Evolutionary conservation across 2,329 filamentous ascomycete genomes (phyloP).

Genomic region (Cladosporium halotolerans): DNA sequence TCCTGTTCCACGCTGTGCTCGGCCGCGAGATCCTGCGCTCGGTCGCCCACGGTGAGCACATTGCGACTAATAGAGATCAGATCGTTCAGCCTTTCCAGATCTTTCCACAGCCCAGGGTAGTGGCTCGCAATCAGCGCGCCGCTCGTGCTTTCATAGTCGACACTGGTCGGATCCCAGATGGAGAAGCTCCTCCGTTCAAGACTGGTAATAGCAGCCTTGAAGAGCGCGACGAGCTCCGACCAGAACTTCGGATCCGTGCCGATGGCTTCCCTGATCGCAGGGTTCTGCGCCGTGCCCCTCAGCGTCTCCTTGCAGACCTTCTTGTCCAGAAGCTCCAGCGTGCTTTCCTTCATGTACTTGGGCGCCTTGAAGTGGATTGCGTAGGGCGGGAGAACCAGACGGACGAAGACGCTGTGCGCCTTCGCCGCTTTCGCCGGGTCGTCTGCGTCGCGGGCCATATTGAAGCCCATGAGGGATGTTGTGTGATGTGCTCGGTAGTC

Average conservation of each 20-base stretch:
- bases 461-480: slow-evolving; percentile 6
- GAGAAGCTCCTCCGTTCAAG: slow-evolving; percentile 58
- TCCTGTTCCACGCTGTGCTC: slow-evolving; percentile 55
- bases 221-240: slow-evolving; percentile 52
- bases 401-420: slow-evolving; percentile 39
- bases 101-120: slow-evolving; percentile 53
- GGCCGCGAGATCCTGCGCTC: slow-evolving; percentile 57
- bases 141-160: slow-evolving; percentile 53
- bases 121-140: slow-evolving; percentile 57
- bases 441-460: slow-evolving; percentile 18
- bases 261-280: slow-evolving; percentile 48
- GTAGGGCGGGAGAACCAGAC: slow-evolving; percentile 43
- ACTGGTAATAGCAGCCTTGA: slow-evolving; percentile 55
- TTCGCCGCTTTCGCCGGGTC: slow-evolving; percentile 16
- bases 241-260: slow-evolving; percentile 53
- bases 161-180: slow-evolving; percentile 50
- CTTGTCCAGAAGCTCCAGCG: slow-evolving; percentile 50
- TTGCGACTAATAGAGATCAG: slow-evolving; percentile 57
- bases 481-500: background rate
- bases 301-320: slow-evolving; percentile 54
- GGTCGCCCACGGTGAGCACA: slow-evolving; percentile 54
- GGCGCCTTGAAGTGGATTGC: slow-evolving; percentile 55
- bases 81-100: slow-evolving; percentile 58
- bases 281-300: slow-evolving; percentile 51
- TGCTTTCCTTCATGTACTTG: slow-evolving; percentile 54